Evolutionary conservation across 495 filamentous ascomycete species (phyloP), one percentile per base, ranked within the genome.

Genomic region (Tuber melanosporum): DNA sequence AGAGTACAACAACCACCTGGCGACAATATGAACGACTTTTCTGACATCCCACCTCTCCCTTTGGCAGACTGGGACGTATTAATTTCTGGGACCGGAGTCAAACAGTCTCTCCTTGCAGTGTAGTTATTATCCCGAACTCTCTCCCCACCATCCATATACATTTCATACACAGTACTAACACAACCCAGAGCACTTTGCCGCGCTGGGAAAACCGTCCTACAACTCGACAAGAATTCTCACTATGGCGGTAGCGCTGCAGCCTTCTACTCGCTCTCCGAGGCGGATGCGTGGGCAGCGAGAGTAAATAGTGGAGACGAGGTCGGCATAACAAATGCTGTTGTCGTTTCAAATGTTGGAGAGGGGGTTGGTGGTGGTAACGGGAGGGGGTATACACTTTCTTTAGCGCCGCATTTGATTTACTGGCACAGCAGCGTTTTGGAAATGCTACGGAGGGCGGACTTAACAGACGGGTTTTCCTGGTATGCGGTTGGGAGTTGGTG

Each of bases 401-500:
- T 99, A 12, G 90, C 94, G 39, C 95, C 95, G 17, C 91, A 97
- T 74, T 85, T 98, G 47, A 91, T 98, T 42, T 96, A 98, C 83
- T 89, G 92, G 70, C 91, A 91, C 70, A 95, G 93, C 26, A 86
- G 88, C 78, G 87, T 98, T 36, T 86, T 98, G 3, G 87, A 89
- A 8, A 87, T 90, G 76, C 88, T 99, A 52, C 91, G 98, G 57
- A 93, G 94, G 5, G 97, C 95, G 1, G 91, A 92, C 77, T 91
- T 96, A 73, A 92, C 96, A 78, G 89, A 89, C 46, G 93, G 97
- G 84, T 88, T 99, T 76, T 94, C 97, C 79, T 99, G 98, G 84
- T 90, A 94, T 77, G 94, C 95, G 8, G 92, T 98, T 10, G 96
- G 96, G 45, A 95, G 92, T 75, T 98, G 94, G 92, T 98, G 91